Percentiles rank a stretch among this genome's conserved stretches.
Conservation (phyloP, 257 asterid genomes). For the Thymus quinquecostatus region DNA sequence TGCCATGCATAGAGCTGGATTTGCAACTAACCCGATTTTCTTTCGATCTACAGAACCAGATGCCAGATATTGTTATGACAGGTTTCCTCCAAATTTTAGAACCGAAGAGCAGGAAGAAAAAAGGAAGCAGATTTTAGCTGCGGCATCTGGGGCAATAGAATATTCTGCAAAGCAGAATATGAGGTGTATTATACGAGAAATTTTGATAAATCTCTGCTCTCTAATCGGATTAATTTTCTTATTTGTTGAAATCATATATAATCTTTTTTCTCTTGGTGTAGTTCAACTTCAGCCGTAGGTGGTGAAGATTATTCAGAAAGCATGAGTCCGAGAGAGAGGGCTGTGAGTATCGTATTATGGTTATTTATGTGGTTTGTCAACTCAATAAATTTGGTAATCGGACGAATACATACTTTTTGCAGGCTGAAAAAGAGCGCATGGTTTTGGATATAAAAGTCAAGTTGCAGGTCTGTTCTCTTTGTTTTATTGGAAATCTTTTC, state of each 20-base stretch:
- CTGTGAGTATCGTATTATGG: conserved; percentile 56
- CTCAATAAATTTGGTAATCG: conserved; percentile 18
- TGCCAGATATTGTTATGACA: conserved; percentile 67
- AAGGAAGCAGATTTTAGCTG: conserved; percentile 84
- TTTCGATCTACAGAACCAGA: conserved; percentile 47
- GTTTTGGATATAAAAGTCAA: conserved; percentile 95
- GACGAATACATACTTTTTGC: conserved; percentile 33
- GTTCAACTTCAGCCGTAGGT: conserved; percentile 67
- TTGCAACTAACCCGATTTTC: conserved; percentile 24
- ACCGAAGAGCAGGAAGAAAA: conserved; percentile 87
- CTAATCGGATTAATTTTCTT: conserved; percentile 24
- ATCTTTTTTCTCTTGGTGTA: conserved; percentile 35
- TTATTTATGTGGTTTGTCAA: conserved; percentile 23
- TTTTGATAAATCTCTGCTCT: conserved; percentile 29
- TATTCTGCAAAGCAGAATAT: conserved; percentile 67
- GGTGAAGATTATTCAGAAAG: conserved; percentile 76
- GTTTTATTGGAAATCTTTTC: conserved; percentile 23
- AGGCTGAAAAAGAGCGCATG: conserved; percentile 99
- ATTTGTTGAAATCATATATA: conserved; percentile 21
- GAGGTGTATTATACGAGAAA: conserved; percentile 52
- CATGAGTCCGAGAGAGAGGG: conserved; percentile 92
- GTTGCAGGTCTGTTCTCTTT: conserved; percentile 67
- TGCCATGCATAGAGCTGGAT: conserved; percentile 24
- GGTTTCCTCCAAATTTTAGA: conserved; percentile 76
- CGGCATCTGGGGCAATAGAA: conserved; percentile 88